Percentiles rank a stretch among this genome's conserved stretches.
Evolutionary conservation across 2,329 filamentous ascomycete species (phyloP).

Genomic region (Colletotrichum australisinense): DNA sequence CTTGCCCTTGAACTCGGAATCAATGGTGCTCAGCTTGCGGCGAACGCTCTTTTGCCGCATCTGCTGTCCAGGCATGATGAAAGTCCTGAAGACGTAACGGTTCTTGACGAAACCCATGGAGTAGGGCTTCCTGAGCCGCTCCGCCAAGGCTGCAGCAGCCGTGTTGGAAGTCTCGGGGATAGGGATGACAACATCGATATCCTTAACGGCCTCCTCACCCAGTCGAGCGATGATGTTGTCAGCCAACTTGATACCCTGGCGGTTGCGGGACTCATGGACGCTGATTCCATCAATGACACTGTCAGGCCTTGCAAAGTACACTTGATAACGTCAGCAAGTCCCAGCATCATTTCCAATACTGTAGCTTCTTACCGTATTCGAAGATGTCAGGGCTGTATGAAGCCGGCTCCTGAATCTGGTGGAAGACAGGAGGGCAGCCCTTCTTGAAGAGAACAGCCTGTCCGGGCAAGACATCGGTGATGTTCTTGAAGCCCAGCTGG

Average conservation of each 20-base stretch:
- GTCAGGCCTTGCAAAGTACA: conserved; percentile 89
- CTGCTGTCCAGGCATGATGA: conserved; percentile 82
- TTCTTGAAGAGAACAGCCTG: conserved; percentile 89
- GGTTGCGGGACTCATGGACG: conserved; percentile 83
- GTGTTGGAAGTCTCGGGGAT: conserved; percentile 82
- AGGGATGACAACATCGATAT: conserved; percentile 88
- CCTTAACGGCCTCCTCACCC: conserved; percentile 74
- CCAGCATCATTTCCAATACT: background rate
- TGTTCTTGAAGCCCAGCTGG: conserved; percentile 82
- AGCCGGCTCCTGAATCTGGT: conserved; percentile 75
- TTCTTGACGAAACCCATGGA: conserved; percentile 90
- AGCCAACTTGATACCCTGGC: conserved; percentile 87
- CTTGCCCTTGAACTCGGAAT: conserved; percentile 83
- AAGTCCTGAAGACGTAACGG: conserved; percentile 71
- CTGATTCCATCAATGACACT: conserved; percentile 88
- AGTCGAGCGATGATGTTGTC: conserved; percentile 76
- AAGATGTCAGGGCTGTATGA: conserved; percentile 87
- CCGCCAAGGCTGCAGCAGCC: conserved; percentile 81
- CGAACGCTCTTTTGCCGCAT: conserved; percentile 84
- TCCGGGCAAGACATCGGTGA: conserved; percentile 83
- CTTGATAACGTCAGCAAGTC: conserved; percentile 48
- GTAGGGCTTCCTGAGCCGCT: conserved; percentile 79
- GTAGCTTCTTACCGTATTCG: conserved; percentile 53
- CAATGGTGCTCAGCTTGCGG: conserved; percentile 89
- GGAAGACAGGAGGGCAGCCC: conserved; percentile 78